Evolutionary conservation across 1,139 yeast genomes (phyloP).

Genomic region (Candida smagusa): DNA sequence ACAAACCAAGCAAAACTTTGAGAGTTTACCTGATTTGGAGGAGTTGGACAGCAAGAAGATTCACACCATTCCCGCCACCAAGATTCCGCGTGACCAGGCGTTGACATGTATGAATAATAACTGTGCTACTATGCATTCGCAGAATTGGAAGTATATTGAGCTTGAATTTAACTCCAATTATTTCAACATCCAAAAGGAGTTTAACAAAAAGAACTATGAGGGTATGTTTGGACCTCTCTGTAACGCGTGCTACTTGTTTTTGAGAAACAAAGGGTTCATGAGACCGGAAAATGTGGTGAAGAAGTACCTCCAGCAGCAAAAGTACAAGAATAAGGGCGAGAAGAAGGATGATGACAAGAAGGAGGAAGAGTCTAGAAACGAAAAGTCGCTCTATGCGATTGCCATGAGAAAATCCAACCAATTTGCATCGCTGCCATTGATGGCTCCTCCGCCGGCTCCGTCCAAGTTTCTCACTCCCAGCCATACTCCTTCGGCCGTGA

Average conservation of each 20-base stretch:
- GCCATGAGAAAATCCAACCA: conserved; percentile 19
- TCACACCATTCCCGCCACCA: conserved; percentile 39
- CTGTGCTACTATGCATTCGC: conserved; percentile 40
- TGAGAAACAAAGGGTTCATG: conserved; percentile 50
- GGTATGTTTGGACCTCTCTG: conserved; percentile 54
- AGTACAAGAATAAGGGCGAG: conserved; percentile 36
- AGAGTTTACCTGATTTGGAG: conserved; percentile 43
- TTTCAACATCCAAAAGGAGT: conserved; percentile 36
- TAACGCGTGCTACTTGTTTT: conserved; percentile 48
- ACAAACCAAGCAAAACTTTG: conserved; percentile 30
- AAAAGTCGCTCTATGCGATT: conserved; percentile 15
- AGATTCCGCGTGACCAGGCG: conserved; percentile 40
- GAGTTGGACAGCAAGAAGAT: conserved; percentile 45
- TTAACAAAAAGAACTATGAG: conserved; percentile 41
- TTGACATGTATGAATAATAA: conserved; percentile 42
- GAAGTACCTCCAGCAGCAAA: conserved; percentile 46
- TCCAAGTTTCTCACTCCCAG: conserved; percentile 41
- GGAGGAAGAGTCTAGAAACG: conserved; percentile 3
- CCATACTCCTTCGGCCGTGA: conserved; percentile 44
- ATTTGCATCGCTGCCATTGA: conserved; percentile 23
- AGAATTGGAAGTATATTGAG: conserved; percentile 48
- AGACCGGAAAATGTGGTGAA: conserved; percentile 48
- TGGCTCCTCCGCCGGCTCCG: conserved; percentile 12
- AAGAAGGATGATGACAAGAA: conserved; percentile 20
- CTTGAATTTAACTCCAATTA: conserved; percentile 40